A percentile compares a stretch with the other conserved stretches of the same genome.
These are phyloP conservation scores for Vitis rotundifolia DNA, from an alignment of 164 flowering plant genomes.

Conservation along the genomic window DNA sequence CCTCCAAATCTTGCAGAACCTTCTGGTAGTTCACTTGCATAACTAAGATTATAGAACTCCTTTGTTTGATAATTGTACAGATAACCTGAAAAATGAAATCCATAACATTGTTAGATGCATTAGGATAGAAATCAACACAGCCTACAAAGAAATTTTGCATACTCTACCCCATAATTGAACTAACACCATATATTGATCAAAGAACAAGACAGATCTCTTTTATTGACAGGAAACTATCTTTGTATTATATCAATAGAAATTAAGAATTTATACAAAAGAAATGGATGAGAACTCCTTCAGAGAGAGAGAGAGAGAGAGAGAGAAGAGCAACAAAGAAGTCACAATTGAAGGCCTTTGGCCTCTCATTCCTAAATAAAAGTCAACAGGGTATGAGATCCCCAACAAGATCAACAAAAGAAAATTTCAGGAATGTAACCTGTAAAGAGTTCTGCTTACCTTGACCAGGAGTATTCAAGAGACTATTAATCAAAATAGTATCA, in stretches of 20 bases:
- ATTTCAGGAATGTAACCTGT: background rate
- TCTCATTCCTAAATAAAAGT: too few species aligned
- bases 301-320: too few species aligned
- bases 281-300: too few species aligned
- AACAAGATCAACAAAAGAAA: background rate
- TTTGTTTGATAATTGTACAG: slow-evolving; percentile 86
- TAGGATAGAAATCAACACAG: background rate
- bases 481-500: slow-evolving; percentile 95
- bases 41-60: slow-evolving; percentile 87
- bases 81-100: slow-evolving; percentile 62
- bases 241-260: too few species aligned
- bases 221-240: too few species aligned
- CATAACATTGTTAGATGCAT: slow-evolving; percentile 2
- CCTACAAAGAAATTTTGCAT: background rate
- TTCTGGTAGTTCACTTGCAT: slow-evolving; percentile 72
- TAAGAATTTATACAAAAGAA: too few species aligned
- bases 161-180: background rate
- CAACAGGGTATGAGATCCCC: too few species aligned
- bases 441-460: slow-evolving; percentile 48
- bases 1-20: slow-evolving; percentile 82
- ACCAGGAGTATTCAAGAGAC: slow-evolving; percentile 78
- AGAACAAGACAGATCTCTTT: background rate
- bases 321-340: too few species aligned
- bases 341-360: too few species aligned
- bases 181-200: background rate